Conservation (phyloP, 345 rosid genomes). For the Clausena lansium region DNA sequence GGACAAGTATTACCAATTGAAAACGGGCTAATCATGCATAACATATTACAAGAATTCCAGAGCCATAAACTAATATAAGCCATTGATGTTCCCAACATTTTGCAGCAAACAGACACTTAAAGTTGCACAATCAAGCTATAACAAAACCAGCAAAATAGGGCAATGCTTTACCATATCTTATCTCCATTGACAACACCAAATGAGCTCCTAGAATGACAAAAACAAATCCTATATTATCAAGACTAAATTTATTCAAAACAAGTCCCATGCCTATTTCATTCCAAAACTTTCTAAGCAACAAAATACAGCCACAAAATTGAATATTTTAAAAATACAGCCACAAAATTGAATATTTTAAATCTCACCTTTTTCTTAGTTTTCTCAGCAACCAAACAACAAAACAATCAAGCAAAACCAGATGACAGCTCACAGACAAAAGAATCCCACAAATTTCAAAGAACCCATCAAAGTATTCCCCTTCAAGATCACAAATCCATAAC, state of each 20-base stretch:
- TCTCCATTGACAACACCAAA: neutral
- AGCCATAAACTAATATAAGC: neutral
- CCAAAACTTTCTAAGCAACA: neutral
- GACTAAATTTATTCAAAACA: neutral
- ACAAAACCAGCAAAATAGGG: neutral
- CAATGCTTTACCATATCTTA: neutral
- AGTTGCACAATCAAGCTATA: neutral
- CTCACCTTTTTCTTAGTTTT: neutral
- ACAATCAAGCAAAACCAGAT: slow-evolving; percentile 6
- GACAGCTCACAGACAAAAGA: neutral
- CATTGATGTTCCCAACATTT: neutral
- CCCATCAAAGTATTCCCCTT: slow-evolving; percentile 11
- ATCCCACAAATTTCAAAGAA: slow-evolving; percentile 10
- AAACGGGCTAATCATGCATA: neutral
- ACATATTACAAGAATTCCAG: neutral
- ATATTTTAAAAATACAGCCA: slow-evolving; percentile 1
- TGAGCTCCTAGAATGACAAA: neutral
- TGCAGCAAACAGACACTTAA: neutral
- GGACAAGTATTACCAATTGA: neutral
- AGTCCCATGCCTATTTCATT: neutral
- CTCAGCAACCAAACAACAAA: slow-evolving; percentile 14
- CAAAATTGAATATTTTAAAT: slow-evolving; percentile 4
- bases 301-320: neutral
- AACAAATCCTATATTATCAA: neutral
- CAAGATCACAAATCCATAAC: slow-evolving; percentile 17